These are phyloP conservation scores for Alternaria angustiovoidea DNA, from an alignment of 2,329 filamentous ascomycete genomes.

Conservation along the genomic window DNA sequence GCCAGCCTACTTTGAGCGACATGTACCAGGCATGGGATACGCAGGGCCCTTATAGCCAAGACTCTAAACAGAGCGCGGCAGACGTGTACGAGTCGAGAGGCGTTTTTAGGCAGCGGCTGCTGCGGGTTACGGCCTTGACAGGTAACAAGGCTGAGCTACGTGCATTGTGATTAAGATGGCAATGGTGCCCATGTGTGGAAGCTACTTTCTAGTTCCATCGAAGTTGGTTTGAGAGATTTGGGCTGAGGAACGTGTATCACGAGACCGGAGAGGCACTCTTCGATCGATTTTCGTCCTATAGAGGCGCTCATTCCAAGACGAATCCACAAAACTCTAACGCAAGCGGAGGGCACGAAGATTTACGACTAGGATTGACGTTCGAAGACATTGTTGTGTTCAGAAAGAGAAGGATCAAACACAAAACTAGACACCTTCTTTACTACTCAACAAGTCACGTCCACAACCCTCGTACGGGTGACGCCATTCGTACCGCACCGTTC, in stretches of 20 bases:
- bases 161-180: conserved; percentile 5
- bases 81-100: conserved; percentile 2
- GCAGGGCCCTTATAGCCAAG: conserved; percentile 10
- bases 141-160: neutral
- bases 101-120: conserved; percentile 2
- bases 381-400: neutral
- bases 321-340: neutral
- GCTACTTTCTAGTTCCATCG: neutral
- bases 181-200: neutral
- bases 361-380: neutral
- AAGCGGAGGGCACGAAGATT: neutral
- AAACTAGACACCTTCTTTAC: neutral
- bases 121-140: neutral
- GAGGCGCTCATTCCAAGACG: neutral
- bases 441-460: neutral
- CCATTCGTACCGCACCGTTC: neutral
- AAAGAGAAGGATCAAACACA: neutral
- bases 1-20: conserved; percentile 3
- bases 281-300: neutral
- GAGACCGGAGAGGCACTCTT: neutral
- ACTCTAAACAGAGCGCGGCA: conserved; percentile 7
- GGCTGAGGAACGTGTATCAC: neutral
- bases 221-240: neutral
- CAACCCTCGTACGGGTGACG: neutral
- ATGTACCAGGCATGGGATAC: neutral